A percentile compares a stretch with the other conserved stretches of the same genome.
Evolutionary conservation across 208 protist species (phyloP).

Genomic region (Wallacemonas sp.): DNA sequence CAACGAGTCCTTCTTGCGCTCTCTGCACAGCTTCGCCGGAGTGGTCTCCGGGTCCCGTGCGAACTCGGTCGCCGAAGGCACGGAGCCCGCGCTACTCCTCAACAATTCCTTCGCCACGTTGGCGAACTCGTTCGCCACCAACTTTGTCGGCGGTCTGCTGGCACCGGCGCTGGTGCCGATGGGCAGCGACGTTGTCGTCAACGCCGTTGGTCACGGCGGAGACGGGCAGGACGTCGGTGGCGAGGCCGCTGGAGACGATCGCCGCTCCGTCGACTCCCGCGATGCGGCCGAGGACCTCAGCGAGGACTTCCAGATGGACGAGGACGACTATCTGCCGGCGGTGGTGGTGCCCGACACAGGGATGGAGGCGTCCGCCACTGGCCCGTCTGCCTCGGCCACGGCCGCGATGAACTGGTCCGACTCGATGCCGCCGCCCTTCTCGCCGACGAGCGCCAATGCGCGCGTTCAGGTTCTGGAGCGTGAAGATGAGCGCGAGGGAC

Average conservation of each 20-base stretch:
- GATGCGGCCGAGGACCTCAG: conserved; percentile 11
- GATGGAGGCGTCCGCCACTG: conserved; percentile 1
- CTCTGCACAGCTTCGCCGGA: conserved; percentile 18
- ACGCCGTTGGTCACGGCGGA: conserved; percentile 20
- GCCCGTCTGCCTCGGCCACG: neutral
- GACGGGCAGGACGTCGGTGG: conserved; percentile 1
- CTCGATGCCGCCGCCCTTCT: neutral
- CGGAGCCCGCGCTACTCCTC: conserved; percentile 23
- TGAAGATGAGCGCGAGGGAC: conserved; percentile 14
- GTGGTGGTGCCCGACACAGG: neutral
- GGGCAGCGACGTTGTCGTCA: conserved; percentile 12
- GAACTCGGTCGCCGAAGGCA: conserved; percentile 12
- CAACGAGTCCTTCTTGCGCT: conserved; percentile 16
- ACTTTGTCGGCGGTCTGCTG: conserved; percentile 34
- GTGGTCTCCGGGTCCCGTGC: neutral
- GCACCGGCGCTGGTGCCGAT: conserved; percentile 37
- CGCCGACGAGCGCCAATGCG: neutral
- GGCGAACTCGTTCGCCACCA: conserved; percentile 47
- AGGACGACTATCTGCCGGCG: conserved; percentile 12
- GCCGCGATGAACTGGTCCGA: neutral
- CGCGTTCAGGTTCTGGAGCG: conserved; percentile 15
- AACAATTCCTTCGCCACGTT: conserved; percentile 51
- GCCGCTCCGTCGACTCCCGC: conserved; percentile 5
- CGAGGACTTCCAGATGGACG: conserved; percentile 17
- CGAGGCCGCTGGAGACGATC: neutral